phyloP scores from a whole-genome alignment of 371 early-diverging fungal genomes.

The Mucor lusitanicus region DNA sequence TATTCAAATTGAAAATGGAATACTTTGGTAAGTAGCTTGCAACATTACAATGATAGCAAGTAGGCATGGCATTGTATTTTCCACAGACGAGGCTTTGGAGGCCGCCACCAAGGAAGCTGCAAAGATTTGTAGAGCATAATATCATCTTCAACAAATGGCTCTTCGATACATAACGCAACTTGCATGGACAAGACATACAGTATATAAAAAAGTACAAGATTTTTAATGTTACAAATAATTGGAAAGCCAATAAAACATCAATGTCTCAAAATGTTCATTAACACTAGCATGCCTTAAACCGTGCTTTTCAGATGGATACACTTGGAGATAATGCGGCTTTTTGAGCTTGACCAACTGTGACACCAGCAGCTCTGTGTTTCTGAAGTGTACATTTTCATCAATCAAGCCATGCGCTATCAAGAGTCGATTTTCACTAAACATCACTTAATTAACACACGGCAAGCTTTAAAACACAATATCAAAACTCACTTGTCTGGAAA shows the following conservation, averaged over 20 bases:
- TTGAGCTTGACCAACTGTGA: constrained; percentile 56
- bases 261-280: constrained; percentile 82
- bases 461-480: not conserved
- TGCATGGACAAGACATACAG: too few species aligned
- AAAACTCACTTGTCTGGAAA: constrained; percentile 64
- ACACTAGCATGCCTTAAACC: constrained; percentile 70
- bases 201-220: too few species aligned
- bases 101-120: too few species aligned
- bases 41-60: too few species aligned
- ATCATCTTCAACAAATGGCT: too few species aligned
- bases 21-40: too few species aligned
- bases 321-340: constrained; percentile 67
- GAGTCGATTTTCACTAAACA: constrained; percentile 60
- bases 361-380: constrained; percentile 64
- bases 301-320: constrained; percentile 78
- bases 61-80: too few species aligned
- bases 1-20: too few species aligned
- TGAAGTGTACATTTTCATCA: constrained; percentile 86
- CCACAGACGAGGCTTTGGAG: too few species aligned
- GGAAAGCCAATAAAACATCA: constrained; percentile 73
- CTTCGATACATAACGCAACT: too few species aligned
- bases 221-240: constrained; percentile 49
- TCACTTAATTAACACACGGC: too few species aligned
- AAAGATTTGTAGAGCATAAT: too few species aligned
- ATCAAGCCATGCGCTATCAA: constrained; percentile 77